A percentile compares a stretch with the other conserved stretches of the same genome.
Conservation (phyloP, 768 basidiomycete genomes). For the Tulasnella sp. region DNA sequence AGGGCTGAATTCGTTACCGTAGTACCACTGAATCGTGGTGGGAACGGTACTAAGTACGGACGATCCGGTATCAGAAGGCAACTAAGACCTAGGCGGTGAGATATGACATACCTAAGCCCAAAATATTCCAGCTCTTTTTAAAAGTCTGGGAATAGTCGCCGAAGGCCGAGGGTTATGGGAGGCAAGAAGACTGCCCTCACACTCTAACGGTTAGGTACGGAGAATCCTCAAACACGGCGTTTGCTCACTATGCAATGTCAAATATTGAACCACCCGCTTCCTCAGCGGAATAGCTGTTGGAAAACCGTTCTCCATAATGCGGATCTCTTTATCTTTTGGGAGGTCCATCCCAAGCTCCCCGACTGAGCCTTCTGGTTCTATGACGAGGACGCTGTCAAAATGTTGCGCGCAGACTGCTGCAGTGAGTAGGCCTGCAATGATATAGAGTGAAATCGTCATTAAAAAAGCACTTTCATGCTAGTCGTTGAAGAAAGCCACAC, state of each 20-base stretch:
- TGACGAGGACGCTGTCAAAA: constrained; percentile 27
- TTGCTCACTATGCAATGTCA: constrained; percentile 21
- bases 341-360: neutral
- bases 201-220: too few species aligned
- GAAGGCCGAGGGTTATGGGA: neutral
- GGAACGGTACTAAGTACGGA: neutral
- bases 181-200: neutral
- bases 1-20: neutral
- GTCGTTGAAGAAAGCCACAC: neutral
- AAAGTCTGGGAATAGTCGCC: constrained; percentile 1
- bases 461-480: too few species aligned
- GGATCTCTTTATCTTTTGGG: constrained; percentile 19
- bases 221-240: neutral
- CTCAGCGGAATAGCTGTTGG: too few species aligned
- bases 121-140: neutral
- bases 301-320: neutral
- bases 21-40: neutral
- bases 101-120: neutral
- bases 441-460: too few species aligned
- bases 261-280: constrained; percentile 23
- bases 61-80: neutral
- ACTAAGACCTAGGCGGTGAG: neutral
- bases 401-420: constrained; percentile 29
- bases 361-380: constrained; percentile 28
- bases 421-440: constrained; percentile 27